Evolutionary conservation across 441 rosid genomes (phyloP).

Genomic region (Aquilaria agallochum): DNA sequence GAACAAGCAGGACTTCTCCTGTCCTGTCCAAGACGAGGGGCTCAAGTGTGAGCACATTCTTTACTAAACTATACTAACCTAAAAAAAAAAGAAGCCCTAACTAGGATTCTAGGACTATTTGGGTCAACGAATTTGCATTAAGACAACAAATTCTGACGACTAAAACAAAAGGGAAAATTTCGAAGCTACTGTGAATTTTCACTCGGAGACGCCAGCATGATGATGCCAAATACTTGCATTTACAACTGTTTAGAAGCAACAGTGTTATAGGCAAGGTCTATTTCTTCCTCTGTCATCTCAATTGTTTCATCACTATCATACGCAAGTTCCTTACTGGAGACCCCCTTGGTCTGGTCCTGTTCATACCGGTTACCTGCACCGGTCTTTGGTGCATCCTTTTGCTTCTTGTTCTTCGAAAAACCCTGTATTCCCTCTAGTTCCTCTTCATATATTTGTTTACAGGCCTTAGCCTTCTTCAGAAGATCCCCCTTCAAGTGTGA

Average conservation of each 20-base stretch:
- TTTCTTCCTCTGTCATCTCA: conserved; percentile 95
- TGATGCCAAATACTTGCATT: conserved; percentile 3
- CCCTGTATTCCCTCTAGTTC: conserved; percentile 33
- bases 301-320: conserved; percentile 88
- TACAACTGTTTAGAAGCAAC: conserved; percentile 32
- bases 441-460: conserved; percentile 55
- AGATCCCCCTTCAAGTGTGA: conserved; percentile 45
- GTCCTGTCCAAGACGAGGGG: too few relatives aligned
- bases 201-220: too few relatives aligned
- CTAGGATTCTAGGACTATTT: too few relatives aligned
- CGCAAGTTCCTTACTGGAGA: conserved; percentile 21
- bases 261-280: conserved; percentile 46
- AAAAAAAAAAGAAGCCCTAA: too few relatives aligned
- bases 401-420: conserved; percentile 15
- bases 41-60: too few relatives aligned
- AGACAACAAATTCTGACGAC: too few relatives aligned
- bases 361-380: conserved; percentile 14
- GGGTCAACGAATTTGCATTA: too few relatives aligned
- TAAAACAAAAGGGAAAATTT: too few relatives aligned
- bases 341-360: conserved; percentile 15
- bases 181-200: too few relatives aligned
- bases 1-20: too few relatives aligned
- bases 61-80: too few relatives aligned
- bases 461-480: conserved; percentile 51
- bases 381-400: conserved; percentile 18